Evolutionary conservation across 176 grass and related monocot species (phyloP).

Genomic region (Neostapfia colusana): DNA sequence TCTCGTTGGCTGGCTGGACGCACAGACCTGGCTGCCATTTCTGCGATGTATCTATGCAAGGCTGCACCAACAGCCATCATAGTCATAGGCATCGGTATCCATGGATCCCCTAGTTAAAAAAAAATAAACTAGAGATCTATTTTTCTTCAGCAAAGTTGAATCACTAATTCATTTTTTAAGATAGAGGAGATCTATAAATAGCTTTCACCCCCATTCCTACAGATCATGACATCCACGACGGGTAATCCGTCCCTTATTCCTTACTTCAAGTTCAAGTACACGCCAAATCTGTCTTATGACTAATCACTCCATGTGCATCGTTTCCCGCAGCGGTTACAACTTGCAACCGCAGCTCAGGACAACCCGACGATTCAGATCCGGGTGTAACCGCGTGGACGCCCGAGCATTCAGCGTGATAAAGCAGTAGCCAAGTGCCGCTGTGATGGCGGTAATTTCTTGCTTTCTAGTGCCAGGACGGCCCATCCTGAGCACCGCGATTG

Average conservation of each 20-base stretch:
- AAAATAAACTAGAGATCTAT: no score
- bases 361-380: constrained; percentile 13
- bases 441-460: no score
- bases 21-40: background rate
- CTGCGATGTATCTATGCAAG: background rate
- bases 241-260: background rate
- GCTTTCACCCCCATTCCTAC: no score
- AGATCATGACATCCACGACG: background rate
- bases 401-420: background rate
- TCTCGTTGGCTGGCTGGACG: background rate
- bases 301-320: background rate
- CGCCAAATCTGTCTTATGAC: background rate
- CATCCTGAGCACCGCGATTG: no score
- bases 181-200: no score
- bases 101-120: no score
- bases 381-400: constrained; percentile 32
- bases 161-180: no score
- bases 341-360: background rate
- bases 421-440: no score
- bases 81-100: no score
- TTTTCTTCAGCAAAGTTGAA: no score
- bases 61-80: background rate
- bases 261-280: background rate
- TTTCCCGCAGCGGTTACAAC: background rate
- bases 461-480: no score